Evolutionary conservation across 1,284 basidiomycete species (phyloP), one percentile per base, ranked within the genome.

Genomic region (Cerrena zonata): DNA sequence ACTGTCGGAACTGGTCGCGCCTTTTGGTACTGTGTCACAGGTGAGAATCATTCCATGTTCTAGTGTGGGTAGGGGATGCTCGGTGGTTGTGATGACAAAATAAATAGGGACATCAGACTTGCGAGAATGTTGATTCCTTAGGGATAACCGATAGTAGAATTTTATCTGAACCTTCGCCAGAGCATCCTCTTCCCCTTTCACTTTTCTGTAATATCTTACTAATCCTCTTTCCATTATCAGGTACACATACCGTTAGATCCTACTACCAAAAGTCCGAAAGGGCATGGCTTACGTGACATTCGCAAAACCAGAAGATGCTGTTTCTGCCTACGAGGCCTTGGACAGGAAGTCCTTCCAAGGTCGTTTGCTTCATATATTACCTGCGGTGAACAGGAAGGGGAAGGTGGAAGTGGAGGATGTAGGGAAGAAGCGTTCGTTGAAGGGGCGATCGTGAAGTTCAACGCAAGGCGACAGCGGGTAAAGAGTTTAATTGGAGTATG

Each of bases 401-500:
- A 73, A 77, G 47, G 67, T 73, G 2, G 73, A 68, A 51, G 75
- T 76, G 27, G 72, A 59, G 1, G 71, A 71, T 27, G 58, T 54
- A 12, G 74, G 69, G 30, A 73, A 64, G 55, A 82, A 80, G 59
- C 75, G 71, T 53, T 76, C 75, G 1, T 63, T 89, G 41, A n/a
- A 90, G 88, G 65, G 81, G 84, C 39, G 87, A 91, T 58, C 78
- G 77, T 55, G 75, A 80, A 13, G 78, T 80, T 39, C 86, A 88
- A 65, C 75, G 84, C 56, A 95, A 89, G 65, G 76, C 83, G 13
- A 75, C 71, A 23, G 85, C 88, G 4, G 84, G 85, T 30, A 86
- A 85, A 58, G 91, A 92, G 55, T 94, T 97, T 63, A 96, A 95
- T 68, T 99, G 95, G 95, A 86, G 86, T 42, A 90, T 92, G 76